Evolutionary conservation across 345 rosid genomes (phyloP).

Genomic region (Anastatica hierochuntica): DNA sequence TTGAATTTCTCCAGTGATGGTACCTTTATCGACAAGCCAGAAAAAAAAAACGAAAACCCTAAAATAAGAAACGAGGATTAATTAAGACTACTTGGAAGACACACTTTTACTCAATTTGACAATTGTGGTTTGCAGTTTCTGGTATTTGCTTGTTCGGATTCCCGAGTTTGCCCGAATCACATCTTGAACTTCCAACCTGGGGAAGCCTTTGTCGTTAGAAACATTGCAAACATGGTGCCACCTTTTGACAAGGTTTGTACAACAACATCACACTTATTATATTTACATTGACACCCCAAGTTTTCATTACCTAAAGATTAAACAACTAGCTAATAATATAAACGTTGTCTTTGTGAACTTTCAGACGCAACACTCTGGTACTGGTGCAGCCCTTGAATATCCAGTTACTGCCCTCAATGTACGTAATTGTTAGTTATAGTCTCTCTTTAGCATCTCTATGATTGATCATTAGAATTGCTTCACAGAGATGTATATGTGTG

Average conservation of each 20-base stretch:
- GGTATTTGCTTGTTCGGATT: conserved; percentile 99
- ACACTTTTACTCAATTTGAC: no score
- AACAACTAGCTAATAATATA: background rate
- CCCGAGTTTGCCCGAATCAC: conserved; percentile 90
- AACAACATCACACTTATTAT: background rate
- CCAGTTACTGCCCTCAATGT: conserved; percentile 86
- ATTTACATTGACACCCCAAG: background rate
- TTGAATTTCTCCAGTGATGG: background rate
- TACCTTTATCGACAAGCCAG: conserved; percentile 9
- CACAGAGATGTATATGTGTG: background rate
- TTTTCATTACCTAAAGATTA: background rate
- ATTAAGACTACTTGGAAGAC: no score
- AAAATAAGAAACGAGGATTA: background rate
- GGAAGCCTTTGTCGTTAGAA: conserved; percentile 90
- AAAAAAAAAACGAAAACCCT: background rate
- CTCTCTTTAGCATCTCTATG: background rate
- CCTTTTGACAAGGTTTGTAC: conserved; percentile 51
- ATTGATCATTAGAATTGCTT: background rate
- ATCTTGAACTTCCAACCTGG: conserved; percentile 86
- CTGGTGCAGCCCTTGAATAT: conserved; percentile 94
- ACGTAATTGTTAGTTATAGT: background rate
- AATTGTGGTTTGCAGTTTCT: conserved; percentile 80
- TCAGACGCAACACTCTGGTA: conserved; percentile 63
- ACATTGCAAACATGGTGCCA: conserved; percentile 97
- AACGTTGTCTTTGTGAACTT: conserved; percentile 3